Evolutionary conservation across 768 basidiomycete genomes (phyloP), one percentile per base, ranked within the genome.

Genomic region (Boletus reticulatus): DNA sequence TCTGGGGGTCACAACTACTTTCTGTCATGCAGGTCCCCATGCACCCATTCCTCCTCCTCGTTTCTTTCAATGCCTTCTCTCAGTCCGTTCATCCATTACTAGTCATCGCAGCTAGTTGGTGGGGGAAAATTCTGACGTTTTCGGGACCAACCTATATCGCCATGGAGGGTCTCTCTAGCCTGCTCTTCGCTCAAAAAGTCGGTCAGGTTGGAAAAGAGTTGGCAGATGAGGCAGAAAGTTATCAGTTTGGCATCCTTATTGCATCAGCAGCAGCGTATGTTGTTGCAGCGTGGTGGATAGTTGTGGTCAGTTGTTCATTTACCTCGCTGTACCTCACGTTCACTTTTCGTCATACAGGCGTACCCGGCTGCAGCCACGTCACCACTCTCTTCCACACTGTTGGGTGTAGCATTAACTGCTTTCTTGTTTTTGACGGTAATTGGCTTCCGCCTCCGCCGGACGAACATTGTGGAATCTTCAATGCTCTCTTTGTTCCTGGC

Each of bases 381-480:
- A 1, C 90, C 94, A 10, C 77, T 96, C 32, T 89, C 93, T 11
- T 91, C 94, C 2, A 95, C 94, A 3, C 76, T 98, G 11, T 78
- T 98, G 17, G 95, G 95, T 4, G 88, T 87, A 3, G 91, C 92
- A 3, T 75, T 96, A 55, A 93, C 94, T 1, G 85, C 92, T 11
- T 88, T 96, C 66, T 71, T 96, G 31, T 98, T 97, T 74, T 78
- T 97, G 41, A 94, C 94, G 1, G 78, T 90, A 62, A 96, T 98
- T 59, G 95, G 95, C 7, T 95, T 98, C 71, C 84, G 84, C 9
- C 71, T 94, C 58, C 84, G 92, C 52, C 81, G 92, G 49, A 96
- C 94, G 41, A 96, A 96, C 64, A 89, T 96, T 47, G 88, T 97
- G 52, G 95, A 98, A 71, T 93, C 93, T 4, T 87, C 89, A 3